Evolutionary conservation across 495 filamentous ascomycete species (phyloP), one percentile per base, ranked within the genome.

Genomic region (Penicillium soppii): DNA sequence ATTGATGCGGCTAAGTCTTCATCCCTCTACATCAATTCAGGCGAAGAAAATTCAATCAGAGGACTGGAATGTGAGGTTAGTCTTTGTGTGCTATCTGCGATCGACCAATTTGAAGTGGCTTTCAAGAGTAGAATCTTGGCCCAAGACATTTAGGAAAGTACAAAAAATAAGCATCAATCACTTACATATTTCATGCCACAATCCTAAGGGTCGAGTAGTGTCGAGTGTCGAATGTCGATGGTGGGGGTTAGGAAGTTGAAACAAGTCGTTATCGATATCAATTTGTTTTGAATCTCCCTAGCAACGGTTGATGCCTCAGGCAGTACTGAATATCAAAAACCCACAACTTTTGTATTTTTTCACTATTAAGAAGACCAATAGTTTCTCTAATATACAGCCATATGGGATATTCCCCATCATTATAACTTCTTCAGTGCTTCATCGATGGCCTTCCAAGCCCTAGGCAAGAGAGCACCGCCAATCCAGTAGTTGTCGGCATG

Each of bases 281-380:
- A n/a, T 59, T 57, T 65, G 55, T 59, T 65, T 64, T 56, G 29
- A 35, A 47, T 48, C 50, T 54, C 57, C 62, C 59, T 29, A 56
- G 62, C 62, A 65, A 65, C 62, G 35, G 25, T 10, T 5, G 17
- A 2, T 13, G 61, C 61, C 57, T 63, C 15, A 63, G 57, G 61
- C 56, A 55, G 3, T 15, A 50, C 44, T 36, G 32, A 35, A 40
- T 7, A 40, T 17, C 15, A 15, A 38, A 17, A 17, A 7, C 8
- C n/a, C n/a, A n/a, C n/a, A n/a, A n/a, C n/a, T n/a, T n/a, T n/a
- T n/a, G n/a, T n/a, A n/a, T n/a, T n/a, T n/a, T n/a, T n/a, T n/a
- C n/a, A n/a, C n/a, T n/a, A n/a, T n/a, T n/a, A n/a, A n/a, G n/a
- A n/a, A n/a, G n/a, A n/a, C n/a, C n/a, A n/a, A n/a, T n/a, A n/a